phyloP scores from a whole-genome alignment of 1,139 yeast genomes.

The Blastobotrys arbuscula region DNA sequence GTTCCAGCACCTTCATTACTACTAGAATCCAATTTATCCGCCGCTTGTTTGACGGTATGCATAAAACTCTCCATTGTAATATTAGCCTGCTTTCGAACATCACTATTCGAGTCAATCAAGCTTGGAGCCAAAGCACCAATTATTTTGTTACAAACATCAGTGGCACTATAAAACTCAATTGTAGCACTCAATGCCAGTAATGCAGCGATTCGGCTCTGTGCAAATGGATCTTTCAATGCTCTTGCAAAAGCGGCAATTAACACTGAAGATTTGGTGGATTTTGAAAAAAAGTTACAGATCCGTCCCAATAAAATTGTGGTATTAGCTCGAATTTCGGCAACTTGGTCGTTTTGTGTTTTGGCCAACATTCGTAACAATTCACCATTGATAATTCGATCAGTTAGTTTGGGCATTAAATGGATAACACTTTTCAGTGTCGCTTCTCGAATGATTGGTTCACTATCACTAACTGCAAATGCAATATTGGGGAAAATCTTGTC shows the following conservation, averaged over 20 bases:
- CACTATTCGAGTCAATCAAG: slow-evolving; percentile 64
- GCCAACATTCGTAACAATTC: slow-evolving; percentile 79
- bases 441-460: slow-evolving; percentile 73
- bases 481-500: slow-evolving; percentile 63
- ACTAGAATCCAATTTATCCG: slow-evolving; percentile 28
- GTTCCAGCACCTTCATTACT: not conserved
- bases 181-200: slow-evolving; percentile 66
- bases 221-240: slow-evolving; percentile 73
- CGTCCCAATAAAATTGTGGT: slow-evolving; percentile 73
- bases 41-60: slow-evolving; percentile 57
- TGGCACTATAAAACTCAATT: slow-evolving; percentile 62
- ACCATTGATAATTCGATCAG: slow-evolving; percentile 79
- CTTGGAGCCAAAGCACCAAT: slow-evolving; percentile 83
- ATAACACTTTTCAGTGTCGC: slow-evolving; percentile 72
- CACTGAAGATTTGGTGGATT: slow-evolving; percentile 43
- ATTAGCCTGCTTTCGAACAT: slow-evolving; percentile 69
- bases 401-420: slow-evolving; percentile 55
- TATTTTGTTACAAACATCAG: slow-evolving; percentile 74
- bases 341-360: slow-evolving; percentile 79
- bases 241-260: slow-evolving; percentile 82
- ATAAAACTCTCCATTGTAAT: slow-evolving; percentile 60
- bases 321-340: slow-evolving; percentile 78
- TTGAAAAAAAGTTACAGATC: slow-evolving; percentile 60
- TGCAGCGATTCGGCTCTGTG: slow-evolving; percentile 74
- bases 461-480: slow-evolving; percentile 77